Evolutionary conservation across 169 alveolate species (phyloP).

Genomic region (Plasmodium reichenowi): DNA sequence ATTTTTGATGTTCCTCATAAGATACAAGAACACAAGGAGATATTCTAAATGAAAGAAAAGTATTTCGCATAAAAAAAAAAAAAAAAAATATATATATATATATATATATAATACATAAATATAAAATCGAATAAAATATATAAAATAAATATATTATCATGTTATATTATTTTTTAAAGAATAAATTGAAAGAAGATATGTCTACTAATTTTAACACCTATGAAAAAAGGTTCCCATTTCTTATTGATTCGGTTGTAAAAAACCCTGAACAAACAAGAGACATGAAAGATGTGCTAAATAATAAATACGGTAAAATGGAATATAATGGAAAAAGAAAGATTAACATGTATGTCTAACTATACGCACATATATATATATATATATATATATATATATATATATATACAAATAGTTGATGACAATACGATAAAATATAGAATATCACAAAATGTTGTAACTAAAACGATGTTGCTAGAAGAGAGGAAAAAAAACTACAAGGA

Average conservation of each 20-base stretch:
- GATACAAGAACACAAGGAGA: slow-evolving; percentile 65
- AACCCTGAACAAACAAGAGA: slow-evolving; percentile 34
- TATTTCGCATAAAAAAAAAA: not conserved
- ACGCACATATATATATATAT: not conserved
- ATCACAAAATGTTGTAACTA: slow-evolving; percentile 43
- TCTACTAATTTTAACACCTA: slow-evolving; percentile 20
- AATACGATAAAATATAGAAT: slow-evolving; percentile 15
- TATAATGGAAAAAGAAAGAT: not conserved
- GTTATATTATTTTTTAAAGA: slow-evolving; percentile 11
- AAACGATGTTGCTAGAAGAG: slow-evolving; percentile 24
- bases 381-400: no score
- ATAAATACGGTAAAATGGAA: slow-evolving; percentile 34
- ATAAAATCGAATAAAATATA: not conserved
- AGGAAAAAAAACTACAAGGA: slow-evolving; percentile 26
- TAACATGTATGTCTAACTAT: not conserved
- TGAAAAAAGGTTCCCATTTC: slow-evolving; percentile 59
- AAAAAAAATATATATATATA: no score
- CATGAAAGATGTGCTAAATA: slow-evolving; percentile 46
- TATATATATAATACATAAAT: not conserved
- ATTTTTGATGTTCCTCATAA: not conserved
- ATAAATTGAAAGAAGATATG: slow-evolving; percentile 37
- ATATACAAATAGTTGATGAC: slow-evolving; percentile 6
- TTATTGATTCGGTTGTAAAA: slow-evolving; percentile 42
- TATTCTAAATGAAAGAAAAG: slow-evolving; percentile 55
- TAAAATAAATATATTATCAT: not conserved